Evolutionary conservation across 1,284 basidiomycete species (phyloP), one percentile per base, ranked within the genome.

Genomic region (Rhodofomes roseus): DNA sequence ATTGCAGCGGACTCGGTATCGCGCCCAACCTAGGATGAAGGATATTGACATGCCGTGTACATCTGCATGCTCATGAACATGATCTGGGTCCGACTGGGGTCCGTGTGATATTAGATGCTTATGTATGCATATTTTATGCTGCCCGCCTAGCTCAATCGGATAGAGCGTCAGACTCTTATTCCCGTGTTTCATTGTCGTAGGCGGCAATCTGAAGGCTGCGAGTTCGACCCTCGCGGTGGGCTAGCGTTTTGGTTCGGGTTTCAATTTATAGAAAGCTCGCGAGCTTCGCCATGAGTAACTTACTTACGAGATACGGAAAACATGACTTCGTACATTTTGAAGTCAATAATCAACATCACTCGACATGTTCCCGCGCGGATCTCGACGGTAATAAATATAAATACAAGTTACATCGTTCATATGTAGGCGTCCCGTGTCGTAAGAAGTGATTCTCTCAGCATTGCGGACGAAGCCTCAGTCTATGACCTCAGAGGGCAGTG

Each of bases 191-290:
- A 39, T 9, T 34, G 40, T 20, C 40, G n/a, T 20, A 20, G n/a
- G 18, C 40, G 40, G 40, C 43, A 64, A 64, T 87, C 86, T 88
- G 89, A 90, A 90, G 88, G 88, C 87, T 91, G 89, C 86, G 86
- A 89, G 88, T 91, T 91, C 88, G 89, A 91, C 87, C 87, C 88
- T 90, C 88, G 86, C 88, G 87, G 87, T 90, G 88, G 88, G 86
- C 88, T 90, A 63, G 16, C n/a, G 36, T 43, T 57, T 60, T 53
- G 41, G 37, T 12, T 39, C 37, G 4, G 4, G 31, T 34, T 11
- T n/a, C n/a, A n/a, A n/a, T n/a, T n/a, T n/a, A n/a, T n/a, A n/a
- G n/a, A n/a, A n/a, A n/a, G n/a, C n/a, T n/a, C n/a, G n/a, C n/a
- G n/a, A n/a, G n/a, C n/a, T n/a, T n/a, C n/a, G n/a, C n/a, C n/a